phyloP scores from a whole-genome alignment of 2,329 filamentous ascomycete genomes.

The Fusarium stilboides region DNA sequence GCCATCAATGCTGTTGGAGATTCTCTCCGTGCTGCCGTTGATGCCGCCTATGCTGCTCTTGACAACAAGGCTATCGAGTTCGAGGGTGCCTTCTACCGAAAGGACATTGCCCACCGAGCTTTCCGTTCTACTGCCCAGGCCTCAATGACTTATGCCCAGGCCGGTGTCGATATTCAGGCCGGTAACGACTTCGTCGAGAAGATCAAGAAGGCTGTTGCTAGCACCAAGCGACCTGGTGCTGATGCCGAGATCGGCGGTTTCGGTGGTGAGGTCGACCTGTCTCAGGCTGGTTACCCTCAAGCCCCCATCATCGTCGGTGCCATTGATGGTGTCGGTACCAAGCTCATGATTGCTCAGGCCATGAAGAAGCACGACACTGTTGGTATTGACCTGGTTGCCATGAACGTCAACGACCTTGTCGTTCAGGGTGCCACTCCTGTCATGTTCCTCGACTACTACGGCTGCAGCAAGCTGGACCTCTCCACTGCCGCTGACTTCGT shows the following conservation, averaged over 20 bases:
- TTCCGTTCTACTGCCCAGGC: conserved; percentile 66
- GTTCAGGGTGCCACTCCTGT: conserved; percentile 96
- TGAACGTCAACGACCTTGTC: conserved; percentile 98
- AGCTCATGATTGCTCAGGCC: conserved; percentile 94
- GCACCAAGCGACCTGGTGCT: conserved; percentile 87
- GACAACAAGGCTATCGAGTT: conserved; percentile 79
- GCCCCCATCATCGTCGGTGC: conserved; percentile 90
- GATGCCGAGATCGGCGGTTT: conserved; percentile 97
- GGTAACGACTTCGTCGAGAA: conserved; percentile 93
- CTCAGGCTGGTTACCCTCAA: conserved; percentile 79
- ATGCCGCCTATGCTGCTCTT: conserved; percentile 89
- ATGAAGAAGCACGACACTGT: conserved; percentile 94
- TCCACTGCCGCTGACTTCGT: conserved; percentile 87
- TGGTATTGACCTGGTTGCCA: conserved; percentile 95
- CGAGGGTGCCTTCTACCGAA: conserved; percentile 90
- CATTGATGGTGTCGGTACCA: conserved; percentile 96
- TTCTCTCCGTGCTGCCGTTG: conserved; percentile 85
- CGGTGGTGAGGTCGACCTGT: conserved; percentile 76
- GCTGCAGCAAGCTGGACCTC: conserved; percentile 89
- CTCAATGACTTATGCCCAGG: conserved; percentile 89
- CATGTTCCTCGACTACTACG: conserved; percentile 98
- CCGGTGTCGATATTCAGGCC: conserved; percentile 94
- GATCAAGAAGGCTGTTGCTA: conserved; percentile 91
- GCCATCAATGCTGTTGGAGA: conserved; percentile 84
- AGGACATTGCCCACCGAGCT: conserved; percentile 89